Percentiles rank a stretch among this genome's conserved stretches.
Conservation (phyloP, 176 grass and related monocot species). For the Raddia guianensis region DNA sequence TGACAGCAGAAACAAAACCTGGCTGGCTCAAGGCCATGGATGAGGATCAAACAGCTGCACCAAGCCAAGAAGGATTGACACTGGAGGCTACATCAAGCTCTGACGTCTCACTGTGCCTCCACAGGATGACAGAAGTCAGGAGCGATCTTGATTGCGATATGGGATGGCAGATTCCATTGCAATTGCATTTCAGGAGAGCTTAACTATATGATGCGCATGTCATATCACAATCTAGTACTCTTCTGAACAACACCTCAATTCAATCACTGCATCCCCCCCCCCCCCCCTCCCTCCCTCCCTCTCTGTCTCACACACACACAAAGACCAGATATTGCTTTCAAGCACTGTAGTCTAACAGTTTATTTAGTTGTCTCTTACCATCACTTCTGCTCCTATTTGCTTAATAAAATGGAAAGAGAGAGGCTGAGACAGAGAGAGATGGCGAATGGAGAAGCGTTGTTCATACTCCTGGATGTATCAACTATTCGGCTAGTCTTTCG, state of each 20-base stretch:
- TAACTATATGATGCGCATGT: neutral
- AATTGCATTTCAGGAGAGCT: conserved; percentile 18
- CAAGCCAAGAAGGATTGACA: conserved; percentile 22
- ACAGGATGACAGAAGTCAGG: neutral
- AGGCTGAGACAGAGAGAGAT: neutral
- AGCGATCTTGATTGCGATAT: neutral
- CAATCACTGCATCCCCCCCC: neutral
- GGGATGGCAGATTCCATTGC: conserved; percentile 24
- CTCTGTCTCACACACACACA: conserved; percentile 15
- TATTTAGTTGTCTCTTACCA: neutral
- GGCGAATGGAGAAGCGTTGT: neutral
- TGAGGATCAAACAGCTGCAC: conserved; percentile 17
- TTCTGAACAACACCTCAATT: conserved; percentile 12
- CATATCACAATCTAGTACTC: conserved; percentile 10
- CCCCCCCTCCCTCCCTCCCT: too few species aligned
- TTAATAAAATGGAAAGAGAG: conserved; percentile 1
- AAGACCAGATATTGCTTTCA: conserved; percentile 20
- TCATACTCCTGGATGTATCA: neutral
- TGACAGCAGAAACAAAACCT: conserved; percentile 19
- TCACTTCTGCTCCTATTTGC: conserved; percentile 13
- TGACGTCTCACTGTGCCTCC: neutral
- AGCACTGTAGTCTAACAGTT: conserved; percentile 29
- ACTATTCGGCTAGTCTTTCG: neutral
- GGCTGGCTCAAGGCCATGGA: neutral
- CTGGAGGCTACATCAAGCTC: neutral